Base-by-base conservation (phyloP, 2,329 filamentous ascomycete species). In the Zymoseptoria pseudotritici region DNA sequence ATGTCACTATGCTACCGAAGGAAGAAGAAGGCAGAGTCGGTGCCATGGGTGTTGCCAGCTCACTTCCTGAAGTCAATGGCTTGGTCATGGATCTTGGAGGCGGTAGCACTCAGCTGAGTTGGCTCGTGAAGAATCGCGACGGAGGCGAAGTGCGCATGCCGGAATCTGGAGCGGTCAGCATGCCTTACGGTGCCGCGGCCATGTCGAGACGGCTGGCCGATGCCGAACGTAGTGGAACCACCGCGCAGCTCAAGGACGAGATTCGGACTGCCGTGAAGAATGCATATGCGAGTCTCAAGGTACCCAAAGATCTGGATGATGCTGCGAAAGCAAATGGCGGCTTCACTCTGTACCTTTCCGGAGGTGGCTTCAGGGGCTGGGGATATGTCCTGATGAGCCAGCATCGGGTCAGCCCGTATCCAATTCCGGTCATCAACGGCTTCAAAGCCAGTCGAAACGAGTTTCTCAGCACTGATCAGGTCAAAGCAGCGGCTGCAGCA, bases 291-390 rank as follows among this genome's bases (percentile, higher is more conserved):
- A 65, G 72, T 76, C 17, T 89, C 4, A 74, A 79, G 5, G 74
- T 88, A 0, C 84, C 92, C 0, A 70, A 75, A 11, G 75, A 79
- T 17, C 73, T 86, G 5, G 63, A 78, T 1, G 70, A 79, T 11
- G 67, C 74, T 20, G 77, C 79, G 13, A 72, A 76, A 26, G 67
- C 73, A 7, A 67, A 77, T 1, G 78, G 77, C 1, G 82, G 82
- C 4, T 79, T 91, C 59, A 84, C 88, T 36, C 79, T 96, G 8
- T 96, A 92, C 72, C 85, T 97, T 59, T 96, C 89, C 63, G 92
- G 92, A 51, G 92, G 92, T 22, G 92, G 92, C 0, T 96, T 96
- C 71, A 81, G 92, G 42, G 92, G 92, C 17, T 96, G 95, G 80
- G 92, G 91, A 6, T 95, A 90, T 73, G 86, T 96, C 70, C 80